These are phyloP conservation scores for Blastobotrys malaysiensis DNA, from an alignment of 1,139 yeast genomes.

Conservation along the genomic window DNA sequence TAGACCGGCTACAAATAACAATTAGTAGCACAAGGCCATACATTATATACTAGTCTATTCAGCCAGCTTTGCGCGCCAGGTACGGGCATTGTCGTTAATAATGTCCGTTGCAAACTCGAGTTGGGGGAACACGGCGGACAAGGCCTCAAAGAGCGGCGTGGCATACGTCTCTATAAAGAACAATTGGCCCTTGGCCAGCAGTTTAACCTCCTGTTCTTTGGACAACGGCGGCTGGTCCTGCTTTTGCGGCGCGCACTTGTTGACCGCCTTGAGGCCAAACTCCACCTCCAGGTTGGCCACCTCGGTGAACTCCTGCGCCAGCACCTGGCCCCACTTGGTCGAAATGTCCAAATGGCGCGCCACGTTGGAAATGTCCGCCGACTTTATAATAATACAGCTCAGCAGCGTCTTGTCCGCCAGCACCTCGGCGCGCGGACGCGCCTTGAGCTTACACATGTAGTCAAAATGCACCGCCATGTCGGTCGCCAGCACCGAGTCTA, in stretches of 20 bases:
- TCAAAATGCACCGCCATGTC: constrained; percentile 90
- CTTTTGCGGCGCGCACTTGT: background rate
- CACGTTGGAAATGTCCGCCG: constrained; percentile 93
- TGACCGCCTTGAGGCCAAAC: constrained; percentile 23
- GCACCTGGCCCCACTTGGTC: constrained; percentile 78
- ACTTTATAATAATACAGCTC: constrained; percentile 68
- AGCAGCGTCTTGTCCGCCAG: constrained; percentile 36
- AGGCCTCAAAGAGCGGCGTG: constrained; percentile 60
- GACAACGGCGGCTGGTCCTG: background rate
- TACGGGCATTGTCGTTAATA: constrained; percentile 41
- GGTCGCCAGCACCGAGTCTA: constrained; percentile 63
- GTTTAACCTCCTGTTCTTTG: constrained; percentile 30
- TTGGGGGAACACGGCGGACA: constrained; percentile 41
- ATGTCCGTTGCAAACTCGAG: constrained; percentile 37
- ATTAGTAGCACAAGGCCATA: too few species aligned
- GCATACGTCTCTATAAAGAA: constrained; percentile 84
- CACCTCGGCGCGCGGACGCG: background rate
- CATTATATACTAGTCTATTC: constrained; percentile 4
- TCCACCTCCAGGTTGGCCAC: constrained; percentile 49
- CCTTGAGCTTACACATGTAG: constrained; percentile 41
- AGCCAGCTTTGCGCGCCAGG: constrained; percentile 34
- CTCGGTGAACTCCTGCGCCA: constrained; percentile 72
- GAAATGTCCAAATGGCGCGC: constrained; percentile 73
- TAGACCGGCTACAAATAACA: too few species aligned
- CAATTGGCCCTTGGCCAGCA: constrained; percentile 68